These are phyloP conservation scores for Boletus rufocinnamomeus DNA, from an alignment of 768 basidiomycete species.

Conservation along the genomic window DNA sequence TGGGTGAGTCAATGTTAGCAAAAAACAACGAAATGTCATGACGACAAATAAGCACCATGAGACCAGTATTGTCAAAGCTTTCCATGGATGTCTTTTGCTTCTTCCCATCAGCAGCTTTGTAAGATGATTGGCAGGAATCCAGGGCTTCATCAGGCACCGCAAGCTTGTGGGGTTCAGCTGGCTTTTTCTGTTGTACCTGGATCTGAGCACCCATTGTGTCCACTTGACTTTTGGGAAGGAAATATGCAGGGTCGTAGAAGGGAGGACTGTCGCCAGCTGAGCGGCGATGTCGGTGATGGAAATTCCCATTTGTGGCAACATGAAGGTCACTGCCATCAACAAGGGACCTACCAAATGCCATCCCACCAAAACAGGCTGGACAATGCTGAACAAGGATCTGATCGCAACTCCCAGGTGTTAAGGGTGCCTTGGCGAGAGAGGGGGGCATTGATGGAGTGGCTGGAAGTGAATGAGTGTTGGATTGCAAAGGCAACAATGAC, in stretches of 20 bases:
- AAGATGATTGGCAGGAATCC: conserved; percentile 36
- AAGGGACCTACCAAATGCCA: neutral
- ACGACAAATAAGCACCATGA: conserved; percentile 42
- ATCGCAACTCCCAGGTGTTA: no score
- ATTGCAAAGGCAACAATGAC: no score
- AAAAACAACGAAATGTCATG: conserved; percentile 39
- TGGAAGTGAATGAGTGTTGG: no score
- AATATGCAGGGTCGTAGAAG: conserved; percentile 27
- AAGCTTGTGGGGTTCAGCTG: neutral
- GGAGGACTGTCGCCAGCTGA: neutral
- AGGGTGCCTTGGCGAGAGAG: no score
- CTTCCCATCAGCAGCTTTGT: conserved; percentile 2
- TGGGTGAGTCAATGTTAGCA: conserved; percentile 29
- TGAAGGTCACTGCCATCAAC: neutral
- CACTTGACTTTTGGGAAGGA: conserved; percentile 38
- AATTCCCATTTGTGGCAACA: conserved; percentile 3
- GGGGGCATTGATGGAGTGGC: no score
- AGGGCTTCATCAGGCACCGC: conserved; percentile 37
- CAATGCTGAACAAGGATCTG: neutral
- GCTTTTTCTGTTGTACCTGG: conserved; percentile 20
- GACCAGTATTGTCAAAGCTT: no score
- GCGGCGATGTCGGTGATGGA: conserved; percentile 1
- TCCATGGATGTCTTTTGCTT: conserved; percentile 18
- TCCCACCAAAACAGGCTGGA: neutral
- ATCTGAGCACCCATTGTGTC: conserved; percentile 36